These are phyloP conservation scores for Zygnema circumcarinatum DNA, from an alignment of 139 green algal species.

Conservation along the genomic window DNA sequence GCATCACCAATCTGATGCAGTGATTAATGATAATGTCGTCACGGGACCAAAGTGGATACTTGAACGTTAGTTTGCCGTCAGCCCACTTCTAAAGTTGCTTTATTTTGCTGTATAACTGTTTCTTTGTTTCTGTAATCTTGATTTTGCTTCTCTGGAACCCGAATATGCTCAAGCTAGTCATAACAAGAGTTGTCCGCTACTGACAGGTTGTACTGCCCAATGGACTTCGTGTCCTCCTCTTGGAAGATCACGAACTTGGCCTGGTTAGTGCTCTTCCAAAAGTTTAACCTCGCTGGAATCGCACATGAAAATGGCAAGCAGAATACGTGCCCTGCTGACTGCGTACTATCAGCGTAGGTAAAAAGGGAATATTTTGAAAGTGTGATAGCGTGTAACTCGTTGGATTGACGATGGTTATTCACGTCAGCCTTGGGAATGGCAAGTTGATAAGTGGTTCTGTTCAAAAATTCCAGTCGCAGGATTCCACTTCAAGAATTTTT, in stretches of 20 bases:
- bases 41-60: not conserved
- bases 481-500: too few relatives aligned
- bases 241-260: constrained; percentile 59
- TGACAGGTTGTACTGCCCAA: constrained; percentile 47
- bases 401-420: too few relatives aligned
- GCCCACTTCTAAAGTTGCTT: not conserved
- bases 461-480: too few relatives aligned
- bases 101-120: not conserved
- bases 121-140: not conserved
- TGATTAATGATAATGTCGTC: not conserved
- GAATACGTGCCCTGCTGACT: too few relatives aligned
- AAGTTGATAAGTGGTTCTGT: too few relatives aligned
- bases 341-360: too few relatives aligned
- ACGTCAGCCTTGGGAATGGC: too few relatives aligned
- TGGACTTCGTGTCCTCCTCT: constrained; percentile 34
- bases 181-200: not conserved
- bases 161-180: not conserved
- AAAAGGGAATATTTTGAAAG: too few relatives aligned
- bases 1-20: not conserved
- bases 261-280: constrained; percentile 38
- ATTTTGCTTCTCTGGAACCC: not conserved
- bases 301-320: too few relatives aligned
- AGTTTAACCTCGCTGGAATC: too few relatives aligned
- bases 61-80: not conserved
- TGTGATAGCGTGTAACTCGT: too few relatives aligned